Evolutionary conservation across 768 basidiomycete species (phyloP).

Genomic region (Amanita exitialis): DNA sequence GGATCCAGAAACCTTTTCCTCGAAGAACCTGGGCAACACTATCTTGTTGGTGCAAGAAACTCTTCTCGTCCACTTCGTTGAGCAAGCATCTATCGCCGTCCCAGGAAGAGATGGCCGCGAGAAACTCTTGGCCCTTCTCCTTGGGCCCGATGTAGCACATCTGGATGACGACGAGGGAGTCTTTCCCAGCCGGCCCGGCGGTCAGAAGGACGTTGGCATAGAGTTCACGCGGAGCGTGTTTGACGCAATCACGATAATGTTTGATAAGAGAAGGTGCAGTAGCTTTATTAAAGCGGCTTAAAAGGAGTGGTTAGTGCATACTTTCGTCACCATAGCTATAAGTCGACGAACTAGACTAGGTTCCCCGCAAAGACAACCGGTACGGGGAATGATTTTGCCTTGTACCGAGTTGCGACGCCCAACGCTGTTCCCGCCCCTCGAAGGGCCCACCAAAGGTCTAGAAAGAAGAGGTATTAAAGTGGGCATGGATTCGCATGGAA

Average conservation of each 20-base stretch:
- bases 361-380: slow-evolving; percentile 91
- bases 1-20: slow-evolving; percentile 51
- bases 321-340: slow-evolving; percentile 1
- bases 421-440: slow-evolving; percentile 78
- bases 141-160: slow-evolving; percentile 81
- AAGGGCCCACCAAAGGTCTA: slow-evolving; percentile 85
- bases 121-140: slow-evolving; percentile 66
- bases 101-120: slow-evolving; percentile 80
- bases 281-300: slow-evolving; percentile 77
- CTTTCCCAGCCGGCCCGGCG: slow-evolving; percentile 75
- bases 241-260: slow-evolving; percentile 91
- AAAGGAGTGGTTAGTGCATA: slow-evolving; percentile 8
- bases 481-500: too few relatives aligned
- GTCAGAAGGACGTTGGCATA: slow-evolving; percentile 89
- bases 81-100: slow-evolving; percentile 78
- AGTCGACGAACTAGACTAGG: slow-evolving; percentile 67
- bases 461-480: not conserved
- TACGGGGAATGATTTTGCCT: slow-evolving; percentile 80
- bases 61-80: slow-evolving; percentile 88
- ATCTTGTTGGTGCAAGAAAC: slow-evolving; percentile 83
- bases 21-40: slow-evolving; percentile 85
- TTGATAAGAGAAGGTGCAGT: slow-evolving; percentile 83
- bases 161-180: slow-evolving; percentile 84
- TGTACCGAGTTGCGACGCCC: slow-evolving; percentile 84
- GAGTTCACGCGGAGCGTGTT: slow-evolving; percentile 76